Base-by-base conservation (phyloP, 1,284 basidiomycete species). In the Pseudozyma pruni region DNA sequence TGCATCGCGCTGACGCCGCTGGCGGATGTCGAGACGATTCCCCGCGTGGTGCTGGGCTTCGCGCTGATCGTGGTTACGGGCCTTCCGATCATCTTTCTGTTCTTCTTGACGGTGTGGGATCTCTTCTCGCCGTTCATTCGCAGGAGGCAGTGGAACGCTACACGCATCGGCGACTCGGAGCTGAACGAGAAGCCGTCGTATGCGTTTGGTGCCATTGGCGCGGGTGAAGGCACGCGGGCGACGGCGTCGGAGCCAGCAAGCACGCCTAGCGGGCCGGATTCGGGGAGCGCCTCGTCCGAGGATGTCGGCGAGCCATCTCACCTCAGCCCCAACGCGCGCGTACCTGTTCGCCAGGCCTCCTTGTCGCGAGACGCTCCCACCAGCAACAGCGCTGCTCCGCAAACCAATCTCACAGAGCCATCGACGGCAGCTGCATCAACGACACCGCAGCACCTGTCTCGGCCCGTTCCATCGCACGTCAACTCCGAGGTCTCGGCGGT, bases 31-130 rank as follows among this genome's bases (percentile, higher is more conserved):
- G 57, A 72, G 53, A 78, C 76, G 23, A 81, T 83, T 38, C 79
- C 80, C 10, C 63, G 80, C 9, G 78, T 77, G 9, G 69, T 83
- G 19, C 61, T 83, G 1, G 80, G 79, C 4, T 80, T 79, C 32
- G 81, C 74, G 5, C 41, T 79, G 29, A 48, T 83, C 14, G 79
- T 67, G 6, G 66, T 81, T 13, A 76, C 76, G 7, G 63, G 61
- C 1, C 51, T 83, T 9, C 76, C 79, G 25, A 75, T 82, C 63
- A 46, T 83, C 33, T 75, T 73, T 35, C 34, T 79, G 17, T 76
- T 82, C 53, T 51, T 78, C 14, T 33, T 78, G 31, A 75, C 78
- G 10, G 42, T 79, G 6, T 72, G 61, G 54, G 79, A 79, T 50
- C 48, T 76, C 1, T 17, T 76, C 25, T 61, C 69, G 22, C 69